Percentiles rank a stretch among this genome's conserved stretches.
Conservation (phyloP, 768 basidiomycete species). For the Lepiota brunneoincarnata region DNA sequence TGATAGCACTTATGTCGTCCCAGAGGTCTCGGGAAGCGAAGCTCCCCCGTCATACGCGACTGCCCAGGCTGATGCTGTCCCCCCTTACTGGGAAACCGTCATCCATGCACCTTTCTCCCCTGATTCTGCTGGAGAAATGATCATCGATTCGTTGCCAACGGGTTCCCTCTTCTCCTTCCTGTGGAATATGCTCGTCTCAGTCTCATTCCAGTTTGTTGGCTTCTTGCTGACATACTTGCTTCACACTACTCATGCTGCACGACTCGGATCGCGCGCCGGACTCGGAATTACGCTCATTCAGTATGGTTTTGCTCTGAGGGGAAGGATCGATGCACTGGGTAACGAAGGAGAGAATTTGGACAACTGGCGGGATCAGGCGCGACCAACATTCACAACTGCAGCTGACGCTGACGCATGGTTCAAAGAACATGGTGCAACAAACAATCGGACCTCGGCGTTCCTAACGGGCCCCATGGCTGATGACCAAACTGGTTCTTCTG, state of each 20-base stretch:
- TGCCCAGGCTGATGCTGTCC: constrained; percentile 93
- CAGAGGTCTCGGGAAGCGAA: constrained; percentile 80
- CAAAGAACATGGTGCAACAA: constrained; percentile 21
- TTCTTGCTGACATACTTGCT: constrained; percentile 92
- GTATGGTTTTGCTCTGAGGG: constrained; percentile 83
- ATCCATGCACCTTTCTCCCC: constrained; percentile 84
- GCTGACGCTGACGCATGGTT: constrained; percentile 46
- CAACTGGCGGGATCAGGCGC: constrained; percentile 20
- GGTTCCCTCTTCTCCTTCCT: constrained; percentile 83
- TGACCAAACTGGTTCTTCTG: constrained; percentile 35
- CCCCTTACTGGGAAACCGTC: constrained; percentile 97
- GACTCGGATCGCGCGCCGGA: constrained; percentile 90
- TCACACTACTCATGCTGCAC: constrained; percentile 90
- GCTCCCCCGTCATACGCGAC: constrained; percentile 90
- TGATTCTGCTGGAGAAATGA: constrained; percentile 69
- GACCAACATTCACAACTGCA: constrained; percentile 41
- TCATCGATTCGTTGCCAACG: constrained; percentile 86
- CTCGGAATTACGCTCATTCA: constrained; percentile 96
- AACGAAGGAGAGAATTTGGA: constrained; percentile 29
- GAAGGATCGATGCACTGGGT: constrained; percentile 39
- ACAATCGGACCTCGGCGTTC: constrained; percentile 24
- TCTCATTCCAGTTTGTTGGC: constrained; percentile 97
- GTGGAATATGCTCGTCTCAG: constrained; percentile 90
- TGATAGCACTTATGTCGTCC: constrained; percentile 70
- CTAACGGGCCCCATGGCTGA: constrained; percentile 26